A percentile compares a stretch with the other conserved stretches of the same genome.
Conservation (phyloP, 805 yeast genomes). For the Phaffomyces opuntiae region DNA sequence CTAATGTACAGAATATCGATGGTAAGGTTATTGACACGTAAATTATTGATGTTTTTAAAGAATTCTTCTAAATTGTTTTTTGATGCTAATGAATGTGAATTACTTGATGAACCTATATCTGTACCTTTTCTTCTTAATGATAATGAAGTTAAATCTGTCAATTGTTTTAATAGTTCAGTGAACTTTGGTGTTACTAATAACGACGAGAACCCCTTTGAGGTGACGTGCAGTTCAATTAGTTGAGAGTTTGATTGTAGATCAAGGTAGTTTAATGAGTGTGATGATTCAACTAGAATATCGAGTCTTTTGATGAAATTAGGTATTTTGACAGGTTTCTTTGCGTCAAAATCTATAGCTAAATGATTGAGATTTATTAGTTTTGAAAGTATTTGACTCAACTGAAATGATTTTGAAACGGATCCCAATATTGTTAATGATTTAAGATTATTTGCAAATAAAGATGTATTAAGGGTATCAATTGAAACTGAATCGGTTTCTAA, state of each 20-base stretch:
- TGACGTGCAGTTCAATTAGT: neutral
- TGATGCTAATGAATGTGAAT: neutral
- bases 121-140: neutral
- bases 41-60: neutral
- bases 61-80: neutral
- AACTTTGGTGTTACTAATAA: neutral
- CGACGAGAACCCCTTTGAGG: neutral
- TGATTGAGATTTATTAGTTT: constrained; percentile 2
- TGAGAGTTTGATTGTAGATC: neutral
- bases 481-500: neutral
- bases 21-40: neutral
- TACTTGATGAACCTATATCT: neutral
- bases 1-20: neutral
- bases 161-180: neutral
- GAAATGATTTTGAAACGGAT: neutral
- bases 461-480: neutral
- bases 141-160: neutral
- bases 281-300: constrained; percentile 1
- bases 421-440: constrained; percentile 15
- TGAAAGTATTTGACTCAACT: neutral
- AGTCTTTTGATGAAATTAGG: neutral
- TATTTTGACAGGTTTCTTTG: neutral
- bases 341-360: constrained; percentile 6
- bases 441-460: constrained; percentile 1
- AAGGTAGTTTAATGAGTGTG: neutral